phyloP scores from a whole-genome alignment of 1,284 basidiomycete genomes.

The Meripilus lineatus region DNA sequence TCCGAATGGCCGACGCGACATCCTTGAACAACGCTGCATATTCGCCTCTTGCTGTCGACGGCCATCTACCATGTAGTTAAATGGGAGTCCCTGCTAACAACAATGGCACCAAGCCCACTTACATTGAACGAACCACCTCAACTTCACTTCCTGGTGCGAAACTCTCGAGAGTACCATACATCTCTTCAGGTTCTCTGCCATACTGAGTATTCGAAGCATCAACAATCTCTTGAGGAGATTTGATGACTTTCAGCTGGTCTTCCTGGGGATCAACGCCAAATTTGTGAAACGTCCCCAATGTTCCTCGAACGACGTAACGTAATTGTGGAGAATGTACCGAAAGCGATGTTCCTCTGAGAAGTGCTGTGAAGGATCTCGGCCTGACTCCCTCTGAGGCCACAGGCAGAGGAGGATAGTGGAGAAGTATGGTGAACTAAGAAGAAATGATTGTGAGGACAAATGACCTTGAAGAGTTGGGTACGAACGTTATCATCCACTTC shows the following conservation, averaged over 20 bases:
- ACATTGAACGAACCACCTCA: conserved; percentile 46
- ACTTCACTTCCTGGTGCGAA: conserved; percentile 32
- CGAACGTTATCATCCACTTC: conserved; percentile 67
- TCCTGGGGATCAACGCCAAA: conserved; percentile 79
- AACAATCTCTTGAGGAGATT: conserved; percentile 42
- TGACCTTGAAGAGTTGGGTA: conserved; percentile 4
- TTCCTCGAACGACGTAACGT: conserved; percentile 68
- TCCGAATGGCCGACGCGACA: conserved; percentile 55
- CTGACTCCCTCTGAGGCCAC: conserved; percentile 26
- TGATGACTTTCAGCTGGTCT: conserved; percentile 56
- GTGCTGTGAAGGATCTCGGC: conserved; percentile 59
- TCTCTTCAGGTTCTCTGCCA: conserved; percentile 48
- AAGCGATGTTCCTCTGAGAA: conserved; percentile 65
- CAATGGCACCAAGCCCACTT: conserved; percentile 19
- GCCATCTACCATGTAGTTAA: conserved; percentile 45
- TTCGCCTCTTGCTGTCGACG: conserved; percentile 53
- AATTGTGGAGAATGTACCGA: conserved; percentile 63
- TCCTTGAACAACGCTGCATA: conserved; percentile 65
- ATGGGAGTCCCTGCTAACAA: neutral
- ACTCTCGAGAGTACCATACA: conserved; percentile 58
- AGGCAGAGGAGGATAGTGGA: conserved; percentile 46
- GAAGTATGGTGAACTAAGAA: conserved; percentile 58
- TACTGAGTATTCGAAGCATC: conserved; percentile 23
- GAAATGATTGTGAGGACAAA: neutral
- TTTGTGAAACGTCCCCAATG: conserved; percentile 70